phyloP scores from a whole-genome alignment of 140 eudicot species.

The Stevia rebaudiana region DNA sequence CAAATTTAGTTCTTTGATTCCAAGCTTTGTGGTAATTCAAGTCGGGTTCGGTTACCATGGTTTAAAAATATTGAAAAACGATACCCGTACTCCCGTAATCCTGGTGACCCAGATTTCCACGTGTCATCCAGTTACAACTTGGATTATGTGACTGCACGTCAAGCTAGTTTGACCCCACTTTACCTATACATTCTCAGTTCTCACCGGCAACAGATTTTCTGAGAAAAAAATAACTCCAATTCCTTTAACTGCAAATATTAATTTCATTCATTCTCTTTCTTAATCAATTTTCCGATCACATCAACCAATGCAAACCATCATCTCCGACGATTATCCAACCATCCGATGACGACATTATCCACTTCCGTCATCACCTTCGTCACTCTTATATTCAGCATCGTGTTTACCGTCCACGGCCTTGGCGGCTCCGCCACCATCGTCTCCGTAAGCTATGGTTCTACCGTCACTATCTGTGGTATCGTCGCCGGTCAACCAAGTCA shows the following conservation, averaged over 20 bases:
- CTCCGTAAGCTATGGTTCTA: slow-evolving; percentile 53
- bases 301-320: slow-evolving; percentile 22
- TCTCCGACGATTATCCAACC: slow-evolving; percentile 25
- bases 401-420: slow-evolving; percentile 25
- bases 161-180: too few species aligned
- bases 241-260: slow-evolving; percentile 6
- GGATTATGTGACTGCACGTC: too few species aligned
- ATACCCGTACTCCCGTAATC: too few species aligned
- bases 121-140: too few species aligned
- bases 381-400: slow-evolving; percentile 4
- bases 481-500: slow-evolving; percentile 46
- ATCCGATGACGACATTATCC: slow-evolving; percentile 39
- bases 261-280: slow-evolving; percentile 14
- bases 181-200: slow-evolving; percentile 14
- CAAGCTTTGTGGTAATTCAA: too few species aligned
- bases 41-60: too few species aligned
- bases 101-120: too few species aligned
- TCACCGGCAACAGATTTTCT: slow-evolving; percentile 5
- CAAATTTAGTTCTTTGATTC: too few species aligned
- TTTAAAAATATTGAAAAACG: too few species aligned
- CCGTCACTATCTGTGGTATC: slow-evolving; percentile 56
- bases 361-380: slow-evolving; percentile 23
- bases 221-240: not conserved
- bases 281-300: slow-evolving; percentile 12
- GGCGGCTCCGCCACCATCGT: slow-evolving; percentile 63